phyloP scores from a whole-genome alignment of 257 asterid genomes.

The Plantago elongata region DNA sequence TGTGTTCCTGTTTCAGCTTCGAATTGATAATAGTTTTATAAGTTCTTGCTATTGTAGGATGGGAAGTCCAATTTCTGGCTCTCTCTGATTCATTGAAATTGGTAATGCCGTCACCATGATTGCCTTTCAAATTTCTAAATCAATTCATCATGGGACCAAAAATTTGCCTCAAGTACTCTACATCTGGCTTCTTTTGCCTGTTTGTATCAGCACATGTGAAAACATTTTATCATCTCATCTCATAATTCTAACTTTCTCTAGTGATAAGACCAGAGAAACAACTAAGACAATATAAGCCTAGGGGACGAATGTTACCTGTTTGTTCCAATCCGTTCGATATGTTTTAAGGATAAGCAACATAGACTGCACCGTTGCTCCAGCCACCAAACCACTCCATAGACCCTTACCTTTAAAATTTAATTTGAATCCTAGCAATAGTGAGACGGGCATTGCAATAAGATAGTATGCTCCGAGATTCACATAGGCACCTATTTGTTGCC shows the following conservation, averaged over 20 bases:
- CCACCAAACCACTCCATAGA: conserved; percentile 44
- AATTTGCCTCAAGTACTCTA: conserved; percentile 34
- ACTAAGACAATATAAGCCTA: too few relatives aligned
- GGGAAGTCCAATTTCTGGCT: too few relatives aligned
- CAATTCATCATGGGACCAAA: conserved; percentile 14
- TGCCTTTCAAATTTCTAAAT: conserved; percentile 9
- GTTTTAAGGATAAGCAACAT: conserved; percentile 32
- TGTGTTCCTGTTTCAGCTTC: too few relatives aligned
- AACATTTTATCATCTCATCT: not conserved
- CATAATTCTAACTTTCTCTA: not conserved
- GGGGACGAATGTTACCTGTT: conserved; percentile 34
- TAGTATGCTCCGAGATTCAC: conserved; percentile 50
- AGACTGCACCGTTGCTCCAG: conserved; percentile 40
- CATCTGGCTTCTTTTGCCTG: conserved; percentile 52
- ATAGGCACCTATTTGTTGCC: conserved; percentile 55
- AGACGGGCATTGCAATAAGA: conserved; percentile 40
- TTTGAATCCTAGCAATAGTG: conserved; percentile 36
- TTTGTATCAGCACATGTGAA: conserved; percentile 7
- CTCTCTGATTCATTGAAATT: too few relatives aligned
- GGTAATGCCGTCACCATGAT: too few relatives aligned
- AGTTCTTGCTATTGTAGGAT: too few relatives aligned
- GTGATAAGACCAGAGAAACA: too few relatives aligned
- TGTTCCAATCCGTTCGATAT: conserved; percentile 40
- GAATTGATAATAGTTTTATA: too few relatives aligned
- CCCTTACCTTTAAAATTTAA: conserved; percentile 39